phyloP scores from a whole-genome alignment of 176 grass and related monocot genomes.

The Pontederia crassipes region DNA sequence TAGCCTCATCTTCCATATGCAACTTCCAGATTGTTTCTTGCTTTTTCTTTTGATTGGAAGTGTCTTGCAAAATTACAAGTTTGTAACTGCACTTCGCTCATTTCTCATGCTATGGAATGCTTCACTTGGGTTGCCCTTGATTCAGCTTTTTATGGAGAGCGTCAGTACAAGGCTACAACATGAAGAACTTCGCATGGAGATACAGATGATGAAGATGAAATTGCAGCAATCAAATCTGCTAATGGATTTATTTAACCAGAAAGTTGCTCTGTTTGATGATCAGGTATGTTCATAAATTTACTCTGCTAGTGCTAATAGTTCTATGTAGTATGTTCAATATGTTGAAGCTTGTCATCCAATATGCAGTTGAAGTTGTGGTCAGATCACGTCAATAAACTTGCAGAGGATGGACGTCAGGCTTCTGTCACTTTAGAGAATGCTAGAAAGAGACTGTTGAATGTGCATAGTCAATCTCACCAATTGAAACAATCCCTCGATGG shows the following conservation, averaged over 20 bases:
- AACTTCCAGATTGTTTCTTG: no score
- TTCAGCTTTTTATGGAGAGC: conserved; percentile 76
- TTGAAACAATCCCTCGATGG: conserved; percentile 35
- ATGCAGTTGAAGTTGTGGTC: conserved; percentile 61
- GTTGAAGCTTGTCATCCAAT: conserved; percentile 11
- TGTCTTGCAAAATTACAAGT: no score
- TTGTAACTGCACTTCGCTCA: no score
- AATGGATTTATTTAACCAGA: conserved; percentile 63
- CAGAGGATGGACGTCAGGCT: conserved; percentile 40
- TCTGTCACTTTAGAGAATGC: conserved; percentile 36
- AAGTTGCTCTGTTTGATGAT: conserved; percentile 49
- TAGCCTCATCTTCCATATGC: no score
- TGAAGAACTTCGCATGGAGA: conserved; percentile 40
- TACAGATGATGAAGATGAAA: conserved; percentile 43
- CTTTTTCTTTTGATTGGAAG: no score
- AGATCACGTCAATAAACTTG: conserved; percentile 46
- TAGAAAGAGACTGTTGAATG: conserved; percentile 47
- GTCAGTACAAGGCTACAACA: conserved; percentile 49
- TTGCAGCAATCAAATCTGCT: conserved; percentile 41
- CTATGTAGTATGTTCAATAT: no score
- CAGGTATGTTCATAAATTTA: conserved; percentile 29
- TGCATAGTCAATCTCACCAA: conserved; percentile 35
- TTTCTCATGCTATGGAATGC: not conserved
- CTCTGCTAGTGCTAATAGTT: not conserved
- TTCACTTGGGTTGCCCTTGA: not conserved